A percentile compares a stretch with the other conserved stretches of the same genome.
These are phyloP conservation scores for Lactarius akahatsu DNA, from an alignment of 768 basidiomycete species.

Conservation along the genomic window DNA sequence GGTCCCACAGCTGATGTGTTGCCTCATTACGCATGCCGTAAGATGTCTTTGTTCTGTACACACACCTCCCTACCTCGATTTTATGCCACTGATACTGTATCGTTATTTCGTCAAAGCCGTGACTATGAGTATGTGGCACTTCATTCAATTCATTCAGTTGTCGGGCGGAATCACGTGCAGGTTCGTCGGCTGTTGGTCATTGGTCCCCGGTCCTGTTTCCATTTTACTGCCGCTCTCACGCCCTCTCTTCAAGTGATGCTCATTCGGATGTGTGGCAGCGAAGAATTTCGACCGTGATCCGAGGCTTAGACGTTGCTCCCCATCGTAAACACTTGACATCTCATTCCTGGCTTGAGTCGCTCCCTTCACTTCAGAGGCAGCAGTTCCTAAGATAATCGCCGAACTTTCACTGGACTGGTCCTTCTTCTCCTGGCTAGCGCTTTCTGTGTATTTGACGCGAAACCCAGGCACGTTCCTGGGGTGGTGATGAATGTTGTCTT, in stretches of 20 bases:
- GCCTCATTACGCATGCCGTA: too few species aligned
- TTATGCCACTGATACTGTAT: too few species aligned
- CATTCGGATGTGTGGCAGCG: neutral
- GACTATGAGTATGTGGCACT: too few species aligned
- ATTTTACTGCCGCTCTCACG: too few species aligned
- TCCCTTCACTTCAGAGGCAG: neutral
- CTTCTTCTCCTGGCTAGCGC: neutral
- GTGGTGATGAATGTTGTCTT: neutral
- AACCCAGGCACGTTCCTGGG: neutral
- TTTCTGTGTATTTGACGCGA: neutral
- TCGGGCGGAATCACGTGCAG: too few species aligned
- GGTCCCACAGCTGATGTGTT: too few species aligned
- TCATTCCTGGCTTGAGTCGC: neutral
- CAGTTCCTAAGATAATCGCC: neutral
- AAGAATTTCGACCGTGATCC: neutral
- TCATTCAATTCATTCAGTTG: too few species aligned
- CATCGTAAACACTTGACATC: neutral
- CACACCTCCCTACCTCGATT: too few species aligned
- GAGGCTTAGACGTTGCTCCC: neutral
- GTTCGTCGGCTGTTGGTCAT: too few species aligned
- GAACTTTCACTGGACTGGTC: neutral
- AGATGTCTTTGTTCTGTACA: too few species aligned
- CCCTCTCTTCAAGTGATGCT: neutral
- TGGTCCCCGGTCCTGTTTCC: too few species aligned
- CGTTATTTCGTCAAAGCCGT: too few species aligned